Evolutionary conservation across 495 filamentous ascomycete species (phyloP), one percentile per base, ranked within the genome.

Genomic region (Delitschia confertaspora): DNA sequence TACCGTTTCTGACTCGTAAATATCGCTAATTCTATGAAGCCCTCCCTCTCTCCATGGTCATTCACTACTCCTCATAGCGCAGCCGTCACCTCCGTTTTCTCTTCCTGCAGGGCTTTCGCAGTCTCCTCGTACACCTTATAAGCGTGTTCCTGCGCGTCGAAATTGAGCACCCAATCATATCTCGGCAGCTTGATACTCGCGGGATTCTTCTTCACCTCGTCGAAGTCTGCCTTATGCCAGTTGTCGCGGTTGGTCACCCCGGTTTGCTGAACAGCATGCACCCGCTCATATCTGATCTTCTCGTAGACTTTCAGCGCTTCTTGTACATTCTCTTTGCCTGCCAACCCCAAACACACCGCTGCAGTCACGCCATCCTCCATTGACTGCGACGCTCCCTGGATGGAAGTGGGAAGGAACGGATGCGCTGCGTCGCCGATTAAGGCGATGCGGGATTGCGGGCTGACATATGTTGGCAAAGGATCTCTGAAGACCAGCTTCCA

Each of bases 141-240:
- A 9, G 60, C 56, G 42, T 65, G 56, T 23, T 34, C 31, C 46
- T 55, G 49, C 6, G 55, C 47, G 37, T 65, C 62, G 34, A 63
- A 61, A 34, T 55, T 53, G 37, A 61, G 34, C 13, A 65, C 26
- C 62, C 62, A 65, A 13, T 48, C 47, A 24, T 58, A 42, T 11
- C 56, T 37, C 33, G 57, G 52, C 35, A 60, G 42, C 45, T 63
- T 60, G 26, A 61, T 50, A 10, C 38, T 45, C 31, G 58, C 53
- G 3, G 62, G 62, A 24, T 61, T 60, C 53, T 58, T 52, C 34
- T 69, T 58, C 14, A 63, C 43, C n/a, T 42, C 34, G 20, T 53
- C 56, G 27, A 57, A 65, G 33, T 65, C 60, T 8, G 62, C 52
- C 30, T 63, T 60, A 31, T 65, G 62, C 58, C 58, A 61, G 7